Conservation (phyloP, 768 basidiomycete species). For the Boletus subparvulus region DNA sequence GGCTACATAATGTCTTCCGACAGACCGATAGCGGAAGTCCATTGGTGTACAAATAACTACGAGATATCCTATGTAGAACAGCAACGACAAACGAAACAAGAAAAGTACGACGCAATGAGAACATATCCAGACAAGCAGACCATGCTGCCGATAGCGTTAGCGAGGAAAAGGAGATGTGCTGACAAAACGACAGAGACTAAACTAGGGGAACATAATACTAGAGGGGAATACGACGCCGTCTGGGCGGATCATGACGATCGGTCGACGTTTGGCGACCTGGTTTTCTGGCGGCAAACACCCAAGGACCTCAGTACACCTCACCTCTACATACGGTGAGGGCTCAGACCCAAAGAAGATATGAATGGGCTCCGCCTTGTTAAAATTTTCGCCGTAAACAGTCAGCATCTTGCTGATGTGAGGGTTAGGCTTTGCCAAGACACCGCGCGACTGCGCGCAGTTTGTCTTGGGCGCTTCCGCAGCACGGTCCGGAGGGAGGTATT, state of each 20-base stretch:
- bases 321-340: slow-evolving; percentile 83
- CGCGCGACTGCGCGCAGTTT: slow-evolving; percentile 63
- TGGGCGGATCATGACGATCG: slow-evolving; percentile 76
- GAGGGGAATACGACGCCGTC: slow-evolving; percentile 91
- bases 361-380: slow-evolving; percentile 78
- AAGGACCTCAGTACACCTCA: slow-evolving; percentile 82
- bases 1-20: slow-evolving; percentile 34
- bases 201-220: slow-evolving; percentile 75
- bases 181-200: slow-evolving; percentile 5
- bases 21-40: slow-evolving; percentile 25
- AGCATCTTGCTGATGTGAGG: slow-evolving; percentile 78
- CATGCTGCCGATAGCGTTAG: slow-evolving; percentile 30
- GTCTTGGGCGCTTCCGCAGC: slow-evolving; percentile 80
- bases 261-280: slow-evolving; percentile 65
- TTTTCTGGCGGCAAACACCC: slow-evolving; percentile 79
- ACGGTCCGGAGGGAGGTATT: slow-evolving; percentile 88
- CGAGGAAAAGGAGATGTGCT: slow-evolving; percentile 16
- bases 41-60: slow-evolving; percentile 34
- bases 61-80: slow-evolving; percentile 31
- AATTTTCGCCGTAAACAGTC: slow-evolving; percentile 88
- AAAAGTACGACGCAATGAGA: slow-evolving; percentile 22
- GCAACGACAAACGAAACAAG: slow-evolving; percentile 13
- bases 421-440: slow-evolving; percentile 71
- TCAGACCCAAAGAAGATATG: slow-evolving; percentile 85
- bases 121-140: slow-evolving; percentile 24